Percentiles rank a stretch among this genome's conserved stretches.
phyloP scores from a whole-genome alignment of 495 filamentous ascomycete species.

The Pyrenopolyporus hunteri region DNA sequence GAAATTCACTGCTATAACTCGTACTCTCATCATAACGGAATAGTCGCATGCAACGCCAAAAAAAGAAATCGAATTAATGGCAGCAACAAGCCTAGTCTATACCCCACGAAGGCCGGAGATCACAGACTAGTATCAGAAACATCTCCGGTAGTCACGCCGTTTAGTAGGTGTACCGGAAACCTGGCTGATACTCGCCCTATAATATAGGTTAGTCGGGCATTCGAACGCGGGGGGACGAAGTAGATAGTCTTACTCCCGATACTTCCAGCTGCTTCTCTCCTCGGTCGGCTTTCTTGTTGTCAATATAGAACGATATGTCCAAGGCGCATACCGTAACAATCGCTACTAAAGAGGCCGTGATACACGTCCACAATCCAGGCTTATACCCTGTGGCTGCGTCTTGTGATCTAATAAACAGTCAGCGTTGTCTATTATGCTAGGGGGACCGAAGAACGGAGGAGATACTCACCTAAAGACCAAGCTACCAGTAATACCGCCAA shows the following conservation, averaged over 20 bases:
- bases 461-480: slow-evolving; percentile 57
- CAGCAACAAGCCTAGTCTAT: too few species aligned
- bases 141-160: neutral
- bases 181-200: slow-evolving; percentile 50
- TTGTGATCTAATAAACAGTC: slow-evolving; percentile 33
- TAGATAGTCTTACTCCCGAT: slow-evolving; percentile 43
- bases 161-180: slow-evolving; percentile 58
- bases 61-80: too few species aligned
- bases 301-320: slow-evolving; percentile 40
- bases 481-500: slow-evolving; percentile 65
- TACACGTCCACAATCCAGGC: slow-evolving; percentile 55
- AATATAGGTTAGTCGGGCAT: slow-evolving; percentile 6
- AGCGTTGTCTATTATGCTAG: slow-evolving; percentile 1
- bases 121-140: too few species aligned
- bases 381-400: slow-evolving; percentile 46
- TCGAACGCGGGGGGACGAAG: neutral
- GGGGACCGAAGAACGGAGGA: neutral
- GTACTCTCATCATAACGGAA: too few species aligned
- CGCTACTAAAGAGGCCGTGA: slow-evolving; percentile 45
- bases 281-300: slow-evolving; percentile 51
- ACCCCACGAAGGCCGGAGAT: too few species aligned
- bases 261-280: slow-evolving; percentile 54
- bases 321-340: slow-evolving; percentile 46
- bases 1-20: too few species aligned
- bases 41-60: too few species aligned